Percentiles rank a stretch among this genome's conserved stretches.
phyloP scores from a whole-genome alignment of 208 protist species.

The Blastocrithidia nonstop region DNA sequence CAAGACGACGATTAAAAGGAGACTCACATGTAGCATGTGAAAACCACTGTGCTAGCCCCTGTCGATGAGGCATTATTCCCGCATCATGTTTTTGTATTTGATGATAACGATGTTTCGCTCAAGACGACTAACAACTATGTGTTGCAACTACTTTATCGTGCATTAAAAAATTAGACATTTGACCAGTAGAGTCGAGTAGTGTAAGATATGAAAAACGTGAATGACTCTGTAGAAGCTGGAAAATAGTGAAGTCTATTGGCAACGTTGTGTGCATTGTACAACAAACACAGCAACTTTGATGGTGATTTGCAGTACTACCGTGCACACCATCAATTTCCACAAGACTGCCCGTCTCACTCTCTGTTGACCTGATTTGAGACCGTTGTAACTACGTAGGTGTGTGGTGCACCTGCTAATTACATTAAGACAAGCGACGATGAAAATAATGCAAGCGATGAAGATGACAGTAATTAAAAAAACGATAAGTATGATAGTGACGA shows the following conservation, averaged over 20 bases:
- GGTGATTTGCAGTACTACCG: slow-evolving; percentile 12
- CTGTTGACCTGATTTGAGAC: slow-evolving; percentile 53
- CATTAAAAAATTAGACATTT: too few relatives aligned
- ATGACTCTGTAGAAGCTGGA: too few relatives aligned
- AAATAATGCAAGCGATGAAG: slow-evolving; percentile 5
- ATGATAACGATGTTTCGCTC: slow-evolving; percentile 15
- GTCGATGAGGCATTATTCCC: slow-evolving; percentile 54
- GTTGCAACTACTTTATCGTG: too few relatives aligned
- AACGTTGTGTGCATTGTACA: slow-evolving; percentile 5
- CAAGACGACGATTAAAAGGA: too few relatives aligned
- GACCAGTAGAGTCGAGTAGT: too few relatives aligned
- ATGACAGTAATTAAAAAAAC: not conserved
- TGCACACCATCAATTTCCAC: slow-evolving; percentile 5
- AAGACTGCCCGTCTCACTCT: slow-evolving; percentile 7
- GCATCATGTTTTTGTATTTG: slow-evolving; percentile 37
- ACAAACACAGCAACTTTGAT: slow-evolving; percentile 1
- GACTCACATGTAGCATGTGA: too few relatives aligned
- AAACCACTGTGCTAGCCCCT: slow-evolving; percentile 31
- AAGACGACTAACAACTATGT: too few relatives aligned
- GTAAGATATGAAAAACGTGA: too few relatives aligned
- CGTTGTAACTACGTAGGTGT: slow-evolving; percentile 21
- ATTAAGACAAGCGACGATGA: not conserved
- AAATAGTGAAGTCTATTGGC: too few relatives aligned
- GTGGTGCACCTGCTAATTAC: slow-evolving; percentile 16
- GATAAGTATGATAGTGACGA: slow-evolving; percentile 7